Evolutionary conservation across 257 asterid genomes (phyloP).

Genomic region (Eucommia ulmoides): DNA sequence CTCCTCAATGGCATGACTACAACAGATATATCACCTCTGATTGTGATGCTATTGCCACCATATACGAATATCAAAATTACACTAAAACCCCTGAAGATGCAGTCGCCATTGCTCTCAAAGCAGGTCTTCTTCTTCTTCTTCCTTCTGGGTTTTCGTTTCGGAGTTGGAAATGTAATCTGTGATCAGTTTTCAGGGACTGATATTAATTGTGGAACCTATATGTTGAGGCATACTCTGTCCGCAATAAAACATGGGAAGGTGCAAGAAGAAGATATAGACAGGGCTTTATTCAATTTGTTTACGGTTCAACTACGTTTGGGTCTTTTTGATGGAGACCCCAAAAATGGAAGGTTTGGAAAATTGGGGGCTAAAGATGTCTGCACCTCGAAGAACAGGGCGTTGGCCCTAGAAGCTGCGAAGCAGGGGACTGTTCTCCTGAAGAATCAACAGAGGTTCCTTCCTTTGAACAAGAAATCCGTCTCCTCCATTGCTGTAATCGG

Average conservation of each 20-base stretch:
- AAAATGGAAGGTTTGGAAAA: slow-evolving; percentile 22
- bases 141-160: neutral
- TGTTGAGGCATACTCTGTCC: slow-evolving; percentile 60
- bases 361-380: slow-evolving; percentile 57
- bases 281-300: slow-evolving; percentile 61
- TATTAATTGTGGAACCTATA: slow-evolving; percentile 81
- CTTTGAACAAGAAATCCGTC: slow-evolving; percentile 31
- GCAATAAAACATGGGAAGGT: slow-evolving; percentile 62
- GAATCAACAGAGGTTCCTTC: slow-evolving; percentile 51
- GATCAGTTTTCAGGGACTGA: slow-evolving; percentile 55
- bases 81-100: slow-evolving; percentile 66
- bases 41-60: slow-evolving; percentile 91
- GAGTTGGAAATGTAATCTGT: neutral
- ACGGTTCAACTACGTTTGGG: slow-evolving; percentile 81
- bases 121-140: slow-evolving; percentile 44
- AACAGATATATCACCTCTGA: slow-evolving; percentile 88
- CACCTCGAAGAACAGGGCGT: slow-evolving; percentile 34
- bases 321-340: slow-evolving; percentile 53
- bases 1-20: slow-evolving; percentile 14
- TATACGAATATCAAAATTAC: slow-evolving; percentile 62
- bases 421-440: slow-evolving; percentile 94
- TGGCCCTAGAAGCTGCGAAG: slow-evolving; percentile 77
- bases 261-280: slow-evolving; percentile 59
- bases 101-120: slow-evolving; percentile 71
- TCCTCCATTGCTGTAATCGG: slow-evolving; percentile 76